These are phyloP conservation scores for Boletus semigastroideus DNA, from an alignment of 1,284 basidiomycete species.

Conservation along the genomic window DNA sequence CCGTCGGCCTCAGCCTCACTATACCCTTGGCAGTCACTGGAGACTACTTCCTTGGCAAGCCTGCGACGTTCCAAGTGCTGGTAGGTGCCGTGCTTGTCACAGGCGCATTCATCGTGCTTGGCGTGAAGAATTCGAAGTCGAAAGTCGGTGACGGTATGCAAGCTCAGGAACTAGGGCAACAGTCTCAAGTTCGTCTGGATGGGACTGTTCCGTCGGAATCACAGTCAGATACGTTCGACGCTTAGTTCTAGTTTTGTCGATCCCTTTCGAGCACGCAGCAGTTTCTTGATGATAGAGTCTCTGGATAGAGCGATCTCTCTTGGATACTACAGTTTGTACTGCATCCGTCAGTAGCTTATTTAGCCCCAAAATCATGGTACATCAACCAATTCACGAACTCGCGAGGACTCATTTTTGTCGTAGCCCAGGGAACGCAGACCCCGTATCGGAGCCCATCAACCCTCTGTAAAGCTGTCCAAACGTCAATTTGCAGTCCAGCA, in stretches of 20 bases:
- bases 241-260: constrained; percentile 1
- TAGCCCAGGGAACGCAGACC: constrained; percentile 61
- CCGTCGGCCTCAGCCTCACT: constrained; percentile 92
- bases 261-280: not conserved
- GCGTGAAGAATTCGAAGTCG: constrained; percentile 52
- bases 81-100: constrained; percentile 69
- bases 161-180: constrained; percentile 9
- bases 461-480: constrained; percentile 50
- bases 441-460: constrained; percentile 47
- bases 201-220: constrained; percentile 9
- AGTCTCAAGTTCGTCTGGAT: constrained; percentile 4
- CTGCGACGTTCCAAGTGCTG: constrained; percentile 56
- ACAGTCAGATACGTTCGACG: not conserved
- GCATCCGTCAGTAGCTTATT: too few relatives aligned
- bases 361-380: constrained; percentile 23
- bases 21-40: constrained; percentile 88
- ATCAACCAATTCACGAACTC: not conserved
- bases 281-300: not conserved
- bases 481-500: constrained; percentile 51
- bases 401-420: constrained; percentile 10
- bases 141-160: constrained; percentile 6
- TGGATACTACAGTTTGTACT: too few relatives aligned
- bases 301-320: too few relatives aligned
- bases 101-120: constrained; percentile 64
- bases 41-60: constrained; percentile 67